Evolutionary conservation across 1,284 basidiomycete species (phyloP).

Genomic region (Cutaneotrichosporon cutaneum): DNA sequence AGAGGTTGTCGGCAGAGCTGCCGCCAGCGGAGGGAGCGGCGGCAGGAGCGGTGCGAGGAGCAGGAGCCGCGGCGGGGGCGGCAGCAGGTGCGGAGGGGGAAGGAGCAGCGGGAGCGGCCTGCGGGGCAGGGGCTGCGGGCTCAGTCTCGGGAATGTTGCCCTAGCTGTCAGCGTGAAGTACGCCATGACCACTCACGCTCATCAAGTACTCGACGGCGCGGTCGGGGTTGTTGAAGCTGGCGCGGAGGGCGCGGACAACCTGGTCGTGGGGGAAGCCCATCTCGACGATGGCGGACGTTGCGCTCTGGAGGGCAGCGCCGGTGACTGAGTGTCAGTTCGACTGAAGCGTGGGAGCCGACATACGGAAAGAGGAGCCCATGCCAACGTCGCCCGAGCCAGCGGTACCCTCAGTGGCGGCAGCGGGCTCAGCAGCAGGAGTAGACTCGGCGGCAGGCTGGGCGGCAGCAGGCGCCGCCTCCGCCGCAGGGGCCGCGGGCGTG

Average conservation of each 20-base stretch:
- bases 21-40: conserved; percentile 50
- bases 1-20: conserved; percentile 54
- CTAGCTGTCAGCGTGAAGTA: conserved; percentile 16
- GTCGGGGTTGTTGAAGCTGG: conserved; percentile 97
- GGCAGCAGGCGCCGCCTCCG: conserved; percentile 35
- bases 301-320: conserved; percentile 69
- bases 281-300: conserved; percentile 78
- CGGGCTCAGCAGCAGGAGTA: conserved; percentile 32
- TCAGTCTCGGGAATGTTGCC: conserved; percentile 46
- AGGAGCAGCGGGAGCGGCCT: conserved; percentile 45
- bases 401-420: conserved; percentile 29
- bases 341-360: conserved; percentile 19
- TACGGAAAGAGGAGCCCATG: conserved; percentile 44
- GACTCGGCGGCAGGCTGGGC: conserved; percentile 40
- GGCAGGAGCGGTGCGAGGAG: conserved; percentile 44
- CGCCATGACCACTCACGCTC: conserved; percentile 62
- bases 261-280: conserved; percentile 94
- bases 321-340: conserved; percentile 56
- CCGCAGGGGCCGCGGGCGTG: conserved; percentile 31
- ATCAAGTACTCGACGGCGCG: conserved; percentile 97
- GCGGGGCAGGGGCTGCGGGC: conserved; percentile 24
- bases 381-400: conserved; percentile 2
- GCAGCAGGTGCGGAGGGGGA: conserved; percentile 52
- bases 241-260: conserved; percentile 81
- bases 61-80: conserved; percentile 43